Base-by-base conservation (phyloP, 2,329 filamentous ascomycete genomes). In the Pezicula neosporulosa region DNA sequence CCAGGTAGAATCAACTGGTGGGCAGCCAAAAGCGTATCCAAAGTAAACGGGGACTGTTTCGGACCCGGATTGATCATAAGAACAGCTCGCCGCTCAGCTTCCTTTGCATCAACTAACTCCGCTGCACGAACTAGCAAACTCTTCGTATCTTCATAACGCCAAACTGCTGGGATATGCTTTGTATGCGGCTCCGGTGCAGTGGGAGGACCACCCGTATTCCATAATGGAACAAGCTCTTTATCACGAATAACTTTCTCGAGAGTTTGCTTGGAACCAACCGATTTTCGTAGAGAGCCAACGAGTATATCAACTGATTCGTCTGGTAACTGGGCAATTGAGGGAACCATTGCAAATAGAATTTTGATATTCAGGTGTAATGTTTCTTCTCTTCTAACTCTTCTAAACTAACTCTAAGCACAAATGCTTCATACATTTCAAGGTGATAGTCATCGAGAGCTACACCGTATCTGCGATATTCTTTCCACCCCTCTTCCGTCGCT, bases 91-190 rank as follows among this genome's bases (percentile, higher is more conserved):
- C 47, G 16, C 47, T 48, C 47, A 9, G 47, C 36, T n/a, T 48
- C 47, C 21, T 39, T 30, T 42, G 47, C 47, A 21, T 48, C 36
- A 19, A 48, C 47, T 8, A 48, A 12, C 18, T 48, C 36, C 13
- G 36, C 18, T 16, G 47, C 47, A 5, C 37, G 10, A 9, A 48
- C 4, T 8, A 48, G 24, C 5, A 41, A 27, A 21, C 36, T 41
- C 16, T 42, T 48, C 7, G 47, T 42, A 10, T 48, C 47, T 9
- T 41, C 47, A 42, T 48, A 48, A 15, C 38, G 35, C 47, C 47
- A 48, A 19, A 42, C 47, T 2, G 37, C 47, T 13, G 47, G 36
- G 16, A 48, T 42, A 33, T 41, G 36, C 19, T 48, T 48, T 2
- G 47, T 42, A 36, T 48, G 35, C 24, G 47, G 47, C 19, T 42